These are phyloP conservation scores for Cardamine occulta DNA, from an alignment of 345 rosid species.

Conservation along the genomic window DNA sequence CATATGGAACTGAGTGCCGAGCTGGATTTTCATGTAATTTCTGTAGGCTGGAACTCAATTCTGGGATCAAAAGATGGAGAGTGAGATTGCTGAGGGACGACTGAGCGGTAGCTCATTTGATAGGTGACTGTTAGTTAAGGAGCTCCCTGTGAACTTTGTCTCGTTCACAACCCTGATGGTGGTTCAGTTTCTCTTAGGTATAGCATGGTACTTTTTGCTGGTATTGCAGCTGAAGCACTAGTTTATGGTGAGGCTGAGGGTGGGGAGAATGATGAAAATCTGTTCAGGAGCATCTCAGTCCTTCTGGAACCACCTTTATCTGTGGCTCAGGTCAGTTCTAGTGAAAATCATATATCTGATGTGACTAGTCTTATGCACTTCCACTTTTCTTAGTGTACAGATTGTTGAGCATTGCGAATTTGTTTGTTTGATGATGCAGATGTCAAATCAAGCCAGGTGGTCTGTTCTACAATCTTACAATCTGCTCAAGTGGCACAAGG, in stretches of 20 bases:
- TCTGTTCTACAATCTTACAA: conserved; percentile 85
- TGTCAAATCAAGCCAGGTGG: conserved; percentile 99
- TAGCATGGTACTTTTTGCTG: conserved; percentile 94
- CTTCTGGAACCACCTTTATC: conserved; percentile 86
- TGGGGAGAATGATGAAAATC: conserved; percentile 95
- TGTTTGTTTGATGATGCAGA: conserved; percentile 48
- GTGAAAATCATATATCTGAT: conserved; percentile 3
- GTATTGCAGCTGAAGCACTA: conserved; percentile 96
- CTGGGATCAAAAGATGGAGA: conserved; percentile 93
- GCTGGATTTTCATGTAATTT: background rate
- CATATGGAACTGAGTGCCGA: background rate
- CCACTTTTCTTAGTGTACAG: conserved; percentile 5
- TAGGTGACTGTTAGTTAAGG: conserved; percentile 49
- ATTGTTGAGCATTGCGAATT: background rate
- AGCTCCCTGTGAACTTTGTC: background rate
- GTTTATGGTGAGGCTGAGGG: conserved; percentile 95
- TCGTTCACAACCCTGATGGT: conserved; percentile 31
- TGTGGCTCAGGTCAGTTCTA: conserved; percentile 61
- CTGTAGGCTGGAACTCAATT: conserved; percentile 95
- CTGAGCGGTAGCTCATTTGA: conserved; percentile 82
- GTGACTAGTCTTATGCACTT: conserved; percentile 8
- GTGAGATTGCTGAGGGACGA: conserved; percentile 79
- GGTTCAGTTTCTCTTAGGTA: conserved; percentile 56
- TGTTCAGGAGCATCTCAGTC: conserved; percentile 83
- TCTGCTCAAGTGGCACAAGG: conserved; percentile 85